Evolutionary conservation across 202 grass and related monocot species (phyloP).

Genomic region (Schoenoplectus tabernaemontani): DNA sequence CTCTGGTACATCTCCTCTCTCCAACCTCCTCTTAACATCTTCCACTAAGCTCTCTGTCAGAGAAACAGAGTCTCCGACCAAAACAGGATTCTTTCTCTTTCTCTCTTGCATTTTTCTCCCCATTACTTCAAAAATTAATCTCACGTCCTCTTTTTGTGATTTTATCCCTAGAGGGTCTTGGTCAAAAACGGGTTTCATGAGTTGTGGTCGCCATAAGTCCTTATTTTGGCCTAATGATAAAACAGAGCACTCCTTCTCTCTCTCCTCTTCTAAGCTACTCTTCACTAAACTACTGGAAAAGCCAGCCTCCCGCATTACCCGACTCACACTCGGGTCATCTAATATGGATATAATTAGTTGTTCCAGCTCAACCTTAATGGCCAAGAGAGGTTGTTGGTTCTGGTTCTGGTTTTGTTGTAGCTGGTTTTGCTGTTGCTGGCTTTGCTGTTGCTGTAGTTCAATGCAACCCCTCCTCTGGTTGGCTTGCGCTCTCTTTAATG

Average conservation of each 20-base stretch:
- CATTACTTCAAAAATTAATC: slow-evolving; percentile 58
- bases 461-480: slow-evolving; percentile 64
- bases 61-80: slow-evolving; percentile 50
- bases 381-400: slow-evolving; percentile 42
- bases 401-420: slow-evolving; percentile 22
- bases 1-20: slow-evolving; percentile 37
- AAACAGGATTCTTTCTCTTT: slow-evolving; percentile 38
- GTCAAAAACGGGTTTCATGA: slow-evolving; percentile 25
- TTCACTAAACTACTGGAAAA: slow-evolving; percentile 67
- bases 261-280: slow-evolving; percentile 50
- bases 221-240: slow-evolving; percentile 20
- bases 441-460: slow-evolving; percentile 53
- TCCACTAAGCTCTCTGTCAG: slow-evolving; percentile 35
- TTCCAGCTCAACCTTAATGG: slow-evolving; percentile 56
- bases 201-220: slow-evolving; percentile 25
- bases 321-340: slow-evolving; percentile 65
- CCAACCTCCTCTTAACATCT: slow-evolving; percentile 29
- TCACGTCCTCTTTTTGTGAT: slow-evolving; percentile 42
- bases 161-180: not conserved
- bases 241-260: slow-evolving; percentile 23
- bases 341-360: slow-evolving; percentile 72
- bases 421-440: no score
- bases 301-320: slow-evolving; percentile 70
- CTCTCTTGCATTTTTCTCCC: slow-evolving; percentile 24
- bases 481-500: slow-evolving; percentile 68